Evolutionary conservation across 225 moss, liverwort and hornwort genomes (phyloP), one percentile per base, ranked within the genome.

Genomic region (Physcomitrium patens): DNA sequence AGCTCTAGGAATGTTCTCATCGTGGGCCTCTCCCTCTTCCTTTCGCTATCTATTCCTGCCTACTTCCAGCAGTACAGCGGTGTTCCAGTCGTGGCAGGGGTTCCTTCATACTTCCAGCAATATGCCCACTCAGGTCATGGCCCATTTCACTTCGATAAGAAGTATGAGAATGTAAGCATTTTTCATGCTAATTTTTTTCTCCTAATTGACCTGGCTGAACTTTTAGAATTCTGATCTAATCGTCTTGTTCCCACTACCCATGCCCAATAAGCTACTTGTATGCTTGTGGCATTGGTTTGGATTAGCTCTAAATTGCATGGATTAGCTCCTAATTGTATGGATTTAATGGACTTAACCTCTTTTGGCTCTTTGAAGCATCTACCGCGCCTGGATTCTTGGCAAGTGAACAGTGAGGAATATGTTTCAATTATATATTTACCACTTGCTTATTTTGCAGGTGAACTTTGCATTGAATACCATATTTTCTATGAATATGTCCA

Each of bases 1-100:
- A 93, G 91, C 86, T 93, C 93, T 15, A 82, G 93, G 31, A 93
- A 93, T 77, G 93, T 93, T 19, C 86, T 93, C 10, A 93, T 93
- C 69, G 93, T 93, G 70, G 93, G 93, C 60, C 63, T 93, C 27
- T 93, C 91, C 65, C 89, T 93, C 42, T 91, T 93, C 55, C 76
- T 93, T 13, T 89, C 91, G 0, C 60, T 93, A 41, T 93, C 93
- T 12, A 81, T 93, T 10, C 93, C 93, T 27, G 80, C 89, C 17
- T 93, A 91, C 80, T 93, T 93, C 65, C 87, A 89, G 73, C 93
- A 93, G 72, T 89, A 89, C 47, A 83, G 73, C 42, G 58, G 67
- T 42, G 62, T 72, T 49, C 67, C 63, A 26, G 58, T 37, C 7
- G 31, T 56, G 28, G 19, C 68, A 51, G 69, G 79, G 12, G 89